Conservation (phyloP, 306 rosid species). For the Castanopsis chinensis region DNA sequence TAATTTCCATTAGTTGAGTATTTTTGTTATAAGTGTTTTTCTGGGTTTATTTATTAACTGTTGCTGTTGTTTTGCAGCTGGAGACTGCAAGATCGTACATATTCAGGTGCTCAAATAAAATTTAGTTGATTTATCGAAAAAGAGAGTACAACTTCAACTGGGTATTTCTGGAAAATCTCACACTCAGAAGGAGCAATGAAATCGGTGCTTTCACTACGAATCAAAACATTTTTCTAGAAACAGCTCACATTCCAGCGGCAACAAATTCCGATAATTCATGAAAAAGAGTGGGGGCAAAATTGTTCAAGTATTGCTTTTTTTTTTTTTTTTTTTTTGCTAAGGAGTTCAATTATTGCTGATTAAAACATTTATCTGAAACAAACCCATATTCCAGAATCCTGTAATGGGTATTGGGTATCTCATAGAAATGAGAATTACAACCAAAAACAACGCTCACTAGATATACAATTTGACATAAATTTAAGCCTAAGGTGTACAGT, state of each 20-base stretch:
- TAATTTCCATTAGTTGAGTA: too few relatives aligned
- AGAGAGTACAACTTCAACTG: background rate
- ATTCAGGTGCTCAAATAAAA: too few relatives aligned
- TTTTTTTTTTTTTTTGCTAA: too few relatives aligned
- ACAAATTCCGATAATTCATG: background rate
- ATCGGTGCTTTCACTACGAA: background rate
- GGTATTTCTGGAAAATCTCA: conserved; percentile 9
- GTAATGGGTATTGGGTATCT: conserved; percentile 1
- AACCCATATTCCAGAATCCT: conserved; percentile 19
- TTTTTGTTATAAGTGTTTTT: too few relatives aligned
- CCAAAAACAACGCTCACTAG: background rate
- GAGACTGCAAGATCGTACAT: too few relatives aligned
- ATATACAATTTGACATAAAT: conserved; percentile 5
- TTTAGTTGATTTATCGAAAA: too few relatives aligned
- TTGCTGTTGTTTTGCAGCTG: too few relatives aligned
- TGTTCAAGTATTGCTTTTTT: background rate
- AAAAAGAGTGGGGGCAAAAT: background rate
- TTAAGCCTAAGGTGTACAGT: background rate
- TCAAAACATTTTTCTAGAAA: background rate
- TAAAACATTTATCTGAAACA: background rate
- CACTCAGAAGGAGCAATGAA: background rate
- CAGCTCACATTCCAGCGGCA: conserved; percentile 11
- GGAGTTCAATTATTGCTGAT: background rate
- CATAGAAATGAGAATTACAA: background rate
- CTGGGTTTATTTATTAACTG: too few relatives aligned